Base-by-base conservation (phyloP, 2,329 filamentous ascomycete species). In the Trichophyton equinum region DNA sequence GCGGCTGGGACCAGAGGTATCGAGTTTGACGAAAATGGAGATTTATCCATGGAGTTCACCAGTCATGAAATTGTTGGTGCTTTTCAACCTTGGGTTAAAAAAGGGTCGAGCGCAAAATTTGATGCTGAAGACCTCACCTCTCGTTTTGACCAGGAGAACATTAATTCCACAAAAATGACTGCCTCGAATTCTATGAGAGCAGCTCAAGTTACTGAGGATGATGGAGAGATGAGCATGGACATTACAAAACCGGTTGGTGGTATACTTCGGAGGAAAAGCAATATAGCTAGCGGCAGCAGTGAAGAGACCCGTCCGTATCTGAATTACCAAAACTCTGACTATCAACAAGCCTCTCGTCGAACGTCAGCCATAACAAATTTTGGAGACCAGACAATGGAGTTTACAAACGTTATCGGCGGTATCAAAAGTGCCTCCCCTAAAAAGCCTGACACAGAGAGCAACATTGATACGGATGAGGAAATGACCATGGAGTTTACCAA, bases 151-250 rank as follows among this genome's bases (percentile, higher is more conserved):
- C 77, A 78, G 61, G 77, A 79, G 62, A 79, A 78, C 63, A 59
- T 74, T 9, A 69, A 74, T 58, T 72, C 42, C 9, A 22, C 27
- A 20, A 59, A 49, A 9, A 33, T 18, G 15, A n/a, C 13, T 36
- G 30, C n/a, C 4, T 27, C 25, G 2, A 55, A 18, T 8, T 3
- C 30, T 20, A 20, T 1, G 3, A 38, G 15, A 8, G 22, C 57
- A 47, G 20, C 46, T 36, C 3, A n/a, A 30, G 8, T 20, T 13
- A 77, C 78, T 11, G 71, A 73, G 15, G 76, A 80, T 25, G 80
- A 82, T 20, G 82, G 84, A 64, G 89, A 91, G 44, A 85, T 95
- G 79, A 94, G 89, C 22, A 96, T 97, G 92, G 92, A 97, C 67
- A 89, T 96, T 6, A 96, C 92, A 1, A 84, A 83, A 60, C 89